These are phyloP conservation scores for Collariella sp. DNA, from an alignment of 495 filamentous ascomycete genomes.

Conservation along the genomic window DNA sequence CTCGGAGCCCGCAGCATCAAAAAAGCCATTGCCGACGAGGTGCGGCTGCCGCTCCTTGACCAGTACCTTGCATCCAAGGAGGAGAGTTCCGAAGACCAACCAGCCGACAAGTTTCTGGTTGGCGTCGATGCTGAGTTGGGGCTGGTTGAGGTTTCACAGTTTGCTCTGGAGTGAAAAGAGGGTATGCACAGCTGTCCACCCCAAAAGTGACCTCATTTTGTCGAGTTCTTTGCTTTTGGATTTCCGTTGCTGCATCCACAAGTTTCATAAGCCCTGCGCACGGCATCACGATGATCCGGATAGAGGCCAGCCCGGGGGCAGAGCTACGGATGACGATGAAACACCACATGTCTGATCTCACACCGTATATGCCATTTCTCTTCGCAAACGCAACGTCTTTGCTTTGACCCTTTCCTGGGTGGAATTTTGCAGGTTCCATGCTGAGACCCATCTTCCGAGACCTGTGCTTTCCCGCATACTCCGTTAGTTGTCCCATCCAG, in stretches of 20 bases:
- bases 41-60: background rate
- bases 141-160: background rate
- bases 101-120: background rate
- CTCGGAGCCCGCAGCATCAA: slow-evolving; percentile 35
- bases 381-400: too few species aligned
- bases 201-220: too few species aligned
- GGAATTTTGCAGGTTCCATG: too few species aligned
- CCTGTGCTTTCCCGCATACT: too few species aligned
- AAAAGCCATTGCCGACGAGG: background rate
- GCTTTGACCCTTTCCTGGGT: too few species aligned
- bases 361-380: background rate
- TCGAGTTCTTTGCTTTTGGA: too few species aligned
- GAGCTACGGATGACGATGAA: background rate
- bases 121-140: background rate
- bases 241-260: too few species aligned
- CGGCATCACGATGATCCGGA: too few species aligned
- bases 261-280: too few species aligned
- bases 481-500: too few species aligned
- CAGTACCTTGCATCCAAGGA: background rate
- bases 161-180: background rate
- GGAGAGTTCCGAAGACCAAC: background rate
- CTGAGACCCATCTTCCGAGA: too few species aligned
- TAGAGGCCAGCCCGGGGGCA: too few species aligned
- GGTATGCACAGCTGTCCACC: background rate
- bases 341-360: background rate